A percentile compares a stretch with the other conserved stretches of the same genome.
phyloP scores from a whole-genome alignment of 306 rosid species.

The Purshia tridentata region DNA sequence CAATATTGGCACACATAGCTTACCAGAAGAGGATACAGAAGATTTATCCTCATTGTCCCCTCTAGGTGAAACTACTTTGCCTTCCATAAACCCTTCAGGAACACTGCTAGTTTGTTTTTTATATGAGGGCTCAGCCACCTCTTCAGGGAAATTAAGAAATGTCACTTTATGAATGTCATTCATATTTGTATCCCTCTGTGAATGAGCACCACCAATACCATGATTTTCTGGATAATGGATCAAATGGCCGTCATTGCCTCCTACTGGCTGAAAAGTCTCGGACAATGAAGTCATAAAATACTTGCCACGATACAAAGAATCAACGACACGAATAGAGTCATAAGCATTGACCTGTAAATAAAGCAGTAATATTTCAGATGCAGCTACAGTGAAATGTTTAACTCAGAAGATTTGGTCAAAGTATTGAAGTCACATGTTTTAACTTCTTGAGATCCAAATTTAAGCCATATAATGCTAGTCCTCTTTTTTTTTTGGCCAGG shows the following conservation, averaged over 20 bases:
- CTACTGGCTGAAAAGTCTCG: constrained; percentile 30
- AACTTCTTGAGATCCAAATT: neutral
- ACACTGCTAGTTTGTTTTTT: constrained; percentile 36
- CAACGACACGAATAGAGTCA: constrained; percentile 65
- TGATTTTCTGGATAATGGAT: constrained; percentile 22
- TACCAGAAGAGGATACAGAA: constrained; percentile 40
- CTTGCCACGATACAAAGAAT: constrained; percentile 67
- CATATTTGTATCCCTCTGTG: constrained; percentile 33
- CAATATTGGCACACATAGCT: constrained; percentile 62
- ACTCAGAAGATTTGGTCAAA: neutral
- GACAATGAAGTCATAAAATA: constrained; percentile 63
- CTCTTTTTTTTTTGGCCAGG: no score
- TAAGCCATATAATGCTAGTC: neutral
- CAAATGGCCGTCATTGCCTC: constrained; percentile 30
- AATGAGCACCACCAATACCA: constrained; percentile 27
- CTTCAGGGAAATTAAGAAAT: constrained; percentile 68
- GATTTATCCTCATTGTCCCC: constrained; percentile 35
- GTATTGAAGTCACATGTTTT: neutral
- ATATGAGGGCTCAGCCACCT: constrained; percentile 31
- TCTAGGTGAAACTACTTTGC: constrained; percentile 32
- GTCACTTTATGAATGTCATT: constrained; percentile 71
- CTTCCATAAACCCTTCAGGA: constrained; percentile 33
- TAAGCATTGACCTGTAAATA: constrained; percentile 78
- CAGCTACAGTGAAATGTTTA: neutral
- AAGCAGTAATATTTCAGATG: constrained; percentile 5